phyloP scores from a whole-genome alignment of 108 stramenopile genomes.

The Epithemia pelagica region DNA sequence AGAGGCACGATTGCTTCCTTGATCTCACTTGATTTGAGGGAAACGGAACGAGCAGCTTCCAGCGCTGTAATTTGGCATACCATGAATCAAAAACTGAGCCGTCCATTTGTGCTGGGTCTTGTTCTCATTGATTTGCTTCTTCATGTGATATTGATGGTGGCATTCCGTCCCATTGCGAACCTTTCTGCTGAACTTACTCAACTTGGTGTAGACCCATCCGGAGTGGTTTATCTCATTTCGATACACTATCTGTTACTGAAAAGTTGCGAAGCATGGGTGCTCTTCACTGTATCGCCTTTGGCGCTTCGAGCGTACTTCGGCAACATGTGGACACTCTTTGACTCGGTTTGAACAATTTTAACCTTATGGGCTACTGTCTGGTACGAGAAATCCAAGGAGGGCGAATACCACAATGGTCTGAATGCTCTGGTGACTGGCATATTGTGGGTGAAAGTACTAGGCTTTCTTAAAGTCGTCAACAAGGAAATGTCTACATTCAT shows the following conservation, averaged over 20 bases:
- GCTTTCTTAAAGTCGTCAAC: conserved; percentile 35
- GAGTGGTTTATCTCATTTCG: background rate
- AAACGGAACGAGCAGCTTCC: conserved; percentile 17
- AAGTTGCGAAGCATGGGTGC: conserved; percentile 15
- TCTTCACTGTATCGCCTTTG: conserved; percentile 15
- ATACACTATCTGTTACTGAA: conserved; percentile 10
- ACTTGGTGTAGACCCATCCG: background rate
- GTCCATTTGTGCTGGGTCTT: conserved; percentile 26
- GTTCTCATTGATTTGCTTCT: conserved; percentile 18
- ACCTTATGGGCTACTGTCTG: background rate
- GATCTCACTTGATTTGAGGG: conserved; percentile 9
- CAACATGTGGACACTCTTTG: conserved; percentile 23
- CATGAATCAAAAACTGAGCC: conserved; percentile 12
- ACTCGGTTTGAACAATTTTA: conserved; percentile 13
- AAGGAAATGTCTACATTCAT: conserved; percentile 49
- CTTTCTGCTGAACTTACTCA: background rate
- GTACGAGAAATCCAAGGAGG: background rate
- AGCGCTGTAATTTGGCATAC: conserved; percentile 16
- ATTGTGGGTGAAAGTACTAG: conserved; percentile 42
- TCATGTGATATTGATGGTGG: conserved; percentile 16
- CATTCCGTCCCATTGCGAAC: background rate
- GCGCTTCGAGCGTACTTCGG: conserved; percentile 9
- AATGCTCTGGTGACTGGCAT: conserved; percentile 28
- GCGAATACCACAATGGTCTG: conserved; percentile 1
- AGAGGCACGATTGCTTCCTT: conserved; percentile 20